Base-by-base conservation (phyloP, 2,329 filamentous ascomycete species). In the Lachnellula willkommii region DNA sequence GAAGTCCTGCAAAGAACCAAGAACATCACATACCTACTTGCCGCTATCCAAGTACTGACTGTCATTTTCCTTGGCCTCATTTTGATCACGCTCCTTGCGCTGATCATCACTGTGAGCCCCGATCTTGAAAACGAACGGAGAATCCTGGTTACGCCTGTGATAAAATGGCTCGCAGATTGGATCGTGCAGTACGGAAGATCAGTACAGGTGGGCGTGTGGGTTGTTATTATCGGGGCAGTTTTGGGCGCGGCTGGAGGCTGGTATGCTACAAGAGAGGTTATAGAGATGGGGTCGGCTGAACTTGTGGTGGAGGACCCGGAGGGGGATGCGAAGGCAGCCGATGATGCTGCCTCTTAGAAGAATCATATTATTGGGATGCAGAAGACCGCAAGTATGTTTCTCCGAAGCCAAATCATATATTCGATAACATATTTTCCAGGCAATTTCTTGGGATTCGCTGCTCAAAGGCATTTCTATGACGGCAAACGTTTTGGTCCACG, bases 11-110 rank as follows among this genome's bases (percentile, higher is more conserved):
- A 73, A 54, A 79, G 77, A 0, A 78, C 73, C 8, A 75, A 74
- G 56, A 75, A 79, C 61, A 79, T 79, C 49, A 73, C 75, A 1
- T 72, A 79, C 48, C 55, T 79, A 1, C 70, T 79, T 6, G 74
- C 75, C 0, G 69, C 69, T 5, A 74, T 79, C 47, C 76, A 79
- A 57, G 69, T 79, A 36, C 55, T 78, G 3, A 78, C 73, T 0
- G 73, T 73, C 0, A 5, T 76, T 0, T 61, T 77, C 0, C 68
- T 79, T 5, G 65, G 59, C 4, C 49, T 75, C 15, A 74, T 76
- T 9, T 57, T 78, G 0, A 6, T 71, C 4, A 67, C 68, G 0
- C 58, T 77, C 2, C 17, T 77, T 0, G 70, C 66, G 22, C 52
- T 79, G 1, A 56, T 79, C 4, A 70, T 77, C 43, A 72, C 69